Base-by-base conservation (phyloP, 305 asterid genomes). In the Caryopteris hybrid region DNA sequence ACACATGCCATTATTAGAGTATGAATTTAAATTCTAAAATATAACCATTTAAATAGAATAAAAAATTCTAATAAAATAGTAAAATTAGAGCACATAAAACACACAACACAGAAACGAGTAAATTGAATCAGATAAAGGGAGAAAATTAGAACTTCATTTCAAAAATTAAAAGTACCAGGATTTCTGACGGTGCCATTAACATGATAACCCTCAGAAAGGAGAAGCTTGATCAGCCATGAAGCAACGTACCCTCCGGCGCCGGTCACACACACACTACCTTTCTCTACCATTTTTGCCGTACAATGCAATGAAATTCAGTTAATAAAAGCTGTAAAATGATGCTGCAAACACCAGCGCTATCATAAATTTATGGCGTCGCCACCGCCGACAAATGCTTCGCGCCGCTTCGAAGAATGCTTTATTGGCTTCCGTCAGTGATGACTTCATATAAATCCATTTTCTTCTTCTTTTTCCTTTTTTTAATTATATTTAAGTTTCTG, bases 171-270 rank as follows among this genome's bases (percentile, higher is more conserved):
- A 9, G 3, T 4, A 82, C 87, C 79, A 4, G 79, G 80, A 66
- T 83, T 70, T 66, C 85, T 72, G 74, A 83, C 64, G 59, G 87
- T 83, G 59, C 79, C 85, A 27, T 83, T 75, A 50, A 83, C 83
- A 18, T 25, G 36, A 71, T 74, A 79, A 22, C 81, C 83, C 0
- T 74, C 33, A 22, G 81, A 65, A 18, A 82, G 78, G 7, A 82
- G 87, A 55, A 82, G 69, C 73, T 79, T 77, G 71, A 79, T 58
- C 18, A 82, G 79, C 81, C 83, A 82, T 12, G 87, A 82, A 23
- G 83, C 83, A 2, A 82, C 48, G 64, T 29, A 79, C 0, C 87
- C 87, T 5, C 86, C 84, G 5, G 82, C 86, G 9, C 84, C 86
- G 2, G 86, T 82, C 1, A 82, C 86, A 66, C 86, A 81, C 0